phyloP scores from a whole-genome alignment of 768 basidiomycete genomes.

The Lentinula guzmanii region DNA sequence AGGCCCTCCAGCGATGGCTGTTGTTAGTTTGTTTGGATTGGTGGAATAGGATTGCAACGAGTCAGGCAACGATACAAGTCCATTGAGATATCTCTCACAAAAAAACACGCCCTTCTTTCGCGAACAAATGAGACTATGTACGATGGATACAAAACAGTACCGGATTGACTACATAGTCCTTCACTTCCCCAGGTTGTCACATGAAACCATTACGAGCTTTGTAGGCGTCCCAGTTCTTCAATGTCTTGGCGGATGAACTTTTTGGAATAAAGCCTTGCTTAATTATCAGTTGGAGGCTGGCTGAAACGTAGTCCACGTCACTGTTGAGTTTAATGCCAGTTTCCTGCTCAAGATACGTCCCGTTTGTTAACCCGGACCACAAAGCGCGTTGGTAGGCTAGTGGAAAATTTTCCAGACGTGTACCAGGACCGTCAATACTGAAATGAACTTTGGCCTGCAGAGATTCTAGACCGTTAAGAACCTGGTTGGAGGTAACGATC shows the following conservation, averaged over 20 bases:
- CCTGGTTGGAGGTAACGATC: no score
- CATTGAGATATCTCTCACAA: no score
- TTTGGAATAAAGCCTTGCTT: not conserved
- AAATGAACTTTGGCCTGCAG: no score
- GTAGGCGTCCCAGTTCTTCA: not conserved
- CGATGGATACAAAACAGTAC: no score
- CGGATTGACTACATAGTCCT: not conserved
- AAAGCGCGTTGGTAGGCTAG: not conserved
- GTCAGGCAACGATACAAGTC: no score
- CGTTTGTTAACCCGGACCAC: not conserved
- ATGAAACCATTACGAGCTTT: not conserved
- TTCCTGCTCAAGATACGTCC: not conserved
- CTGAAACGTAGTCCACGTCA: not conserved
- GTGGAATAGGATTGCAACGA: conserved; percentile 4
- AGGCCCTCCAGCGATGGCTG: conserved; percentile 56
- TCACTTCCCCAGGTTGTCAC: no score
- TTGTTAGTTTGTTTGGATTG: conserved; percentile 69
- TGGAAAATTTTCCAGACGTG: no score
- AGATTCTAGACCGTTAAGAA: no score
- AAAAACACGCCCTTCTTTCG: no score
- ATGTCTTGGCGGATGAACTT: not conserved
- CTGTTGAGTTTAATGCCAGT: not conserved
- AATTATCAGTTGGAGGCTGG: not conserved
- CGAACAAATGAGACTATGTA: no score
- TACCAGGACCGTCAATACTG: no score